Conservation (phyloP, 2,329 filamentous ascomycete species). For the Monosporascus sp. region DNA sequence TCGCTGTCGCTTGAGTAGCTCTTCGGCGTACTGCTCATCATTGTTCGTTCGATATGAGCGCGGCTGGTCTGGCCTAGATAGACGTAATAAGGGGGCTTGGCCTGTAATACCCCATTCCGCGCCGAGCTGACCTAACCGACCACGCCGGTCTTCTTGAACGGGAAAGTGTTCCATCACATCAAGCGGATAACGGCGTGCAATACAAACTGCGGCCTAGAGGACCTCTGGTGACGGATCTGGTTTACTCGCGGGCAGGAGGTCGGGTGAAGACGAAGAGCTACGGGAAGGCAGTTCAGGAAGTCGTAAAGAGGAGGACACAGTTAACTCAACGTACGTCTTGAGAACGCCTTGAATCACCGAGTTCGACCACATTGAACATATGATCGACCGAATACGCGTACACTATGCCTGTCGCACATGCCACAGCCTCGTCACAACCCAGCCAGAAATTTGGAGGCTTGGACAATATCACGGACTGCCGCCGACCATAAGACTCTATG, state of each 20-base stretch:
- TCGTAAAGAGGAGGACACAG: too few species aligned
- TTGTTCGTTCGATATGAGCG: slow-evolving; percentile 39
- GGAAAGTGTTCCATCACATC: slow-evolving; percentile 15
- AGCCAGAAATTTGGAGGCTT: background rate
- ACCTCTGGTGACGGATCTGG: too few species aligned
- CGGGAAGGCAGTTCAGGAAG: too few species aligned
- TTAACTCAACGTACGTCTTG: too few species aligned
- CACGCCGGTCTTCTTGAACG: slow-evolving; percentile 32
- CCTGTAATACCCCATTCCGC: slow-evolving; percentile 43
- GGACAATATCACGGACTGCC: background rate
- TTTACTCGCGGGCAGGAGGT: too few species aligned
- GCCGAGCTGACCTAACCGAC: slow-evolving; percentile 45
- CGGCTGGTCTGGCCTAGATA: slow-evolving; percentile 35
- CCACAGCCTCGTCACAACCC: background rate
- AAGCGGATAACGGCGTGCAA: too few species aligned
- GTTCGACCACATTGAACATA: background rate
- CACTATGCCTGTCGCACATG: background rate
- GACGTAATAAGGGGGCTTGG: slow-evolving; percentile 32
- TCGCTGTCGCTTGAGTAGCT: slow-evolving; percentile 44
- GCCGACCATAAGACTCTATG: background rate
- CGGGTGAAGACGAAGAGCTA: too few species aligned
- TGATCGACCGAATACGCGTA: background rate
- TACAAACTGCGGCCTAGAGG: too few species aligned
- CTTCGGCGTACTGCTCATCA: slow-evolving; percentile 49
- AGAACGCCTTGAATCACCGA: background rate